Conservation (phyloP, 2,329 filamentous ascomycete species). For the Scortechinia acanthostroma region DNA sequence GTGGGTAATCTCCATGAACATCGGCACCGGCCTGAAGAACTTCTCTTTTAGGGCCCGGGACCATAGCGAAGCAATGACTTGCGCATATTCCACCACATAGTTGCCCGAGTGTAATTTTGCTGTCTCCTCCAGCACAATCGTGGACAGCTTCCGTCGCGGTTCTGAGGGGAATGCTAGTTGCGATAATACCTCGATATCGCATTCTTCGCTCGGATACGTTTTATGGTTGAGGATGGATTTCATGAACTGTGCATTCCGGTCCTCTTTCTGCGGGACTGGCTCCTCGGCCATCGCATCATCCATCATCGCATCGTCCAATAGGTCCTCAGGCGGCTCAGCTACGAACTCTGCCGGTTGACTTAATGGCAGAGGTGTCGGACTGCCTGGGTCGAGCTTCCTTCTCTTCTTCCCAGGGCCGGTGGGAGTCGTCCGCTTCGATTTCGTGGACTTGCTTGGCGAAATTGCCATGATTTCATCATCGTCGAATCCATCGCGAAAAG, state of each 20-base stretch:
- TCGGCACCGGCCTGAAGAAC: slow-evolving; percentile 30
- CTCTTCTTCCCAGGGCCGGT: slow-evolving; percentile 50
- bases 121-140: slow-evolving; percentile 41
- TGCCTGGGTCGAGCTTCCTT: slow-evolving; percentile 18
- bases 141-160: slow-evolving; percentile 35
- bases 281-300: neutral
- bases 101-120: slow-evolving; percentile 28
- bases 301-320: neutral
- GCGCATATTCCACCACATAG: slow-evolving; percentile 37
- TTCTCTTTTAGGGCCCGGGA: slow-evolving; percentile 42
- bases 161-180: slow-evolving; percentile 42
- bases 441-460: slow-evolving; percentile 41
- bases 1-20: slow-evolving; percentile 28
- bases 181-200: neutral
- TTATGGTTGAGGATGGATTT: neutral
- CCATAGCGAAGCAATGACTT: slow-evolving; percentile 44
- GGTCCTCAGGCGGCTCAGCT: neutral
- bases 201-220: neutral
- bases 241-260: neutral
- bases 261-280: neutral
- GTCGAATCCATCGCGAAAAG: slow-evolving; percentile 55
- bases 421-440: slow-evolving; percentile 41
- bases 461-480: slow-evolving; percentile 47
- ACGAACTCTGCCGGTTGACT: neutral
- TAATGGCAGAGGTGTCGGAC: neutral